Base-by-base conservation (phyloP, 768 basidiomycete genomes). In the Boletus tomentosulus region DNA sequence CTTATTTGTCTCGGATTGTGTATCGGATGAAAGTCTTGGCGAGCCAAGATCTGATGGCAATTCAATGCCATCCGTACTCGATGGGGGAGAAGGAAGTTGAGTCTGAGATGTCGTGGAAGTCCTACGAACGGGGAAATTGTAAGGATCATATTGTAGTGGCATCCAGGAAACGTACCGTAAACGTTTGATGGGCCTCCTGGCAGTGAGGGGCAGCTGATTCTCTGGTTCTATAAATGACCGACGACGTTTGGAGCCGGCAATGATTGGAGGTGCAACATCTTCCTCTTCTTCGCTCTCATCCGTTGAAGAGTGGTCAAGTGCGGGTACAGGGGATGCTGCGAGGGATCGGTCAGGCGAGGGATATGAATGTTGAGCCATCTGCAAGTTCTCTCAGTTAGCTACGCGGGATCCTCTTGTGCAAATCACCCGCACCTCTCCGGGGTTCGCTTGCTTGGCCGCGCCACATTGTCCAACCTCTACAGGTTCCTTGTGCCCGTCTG, bases 231-330 rank as follows among this genome's bases (percentile, higher is more conserved):
- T 16, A 6, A 46, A 55, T 13, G 46, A 55, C 5, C 49, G 28
- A 15, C 55, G 50, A 13, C 67, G 67, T 33, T 71, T 69, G 3
- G 55, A 56, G 10, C 68, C 61, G 1, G 54, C 59, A 16, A 65
- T 10, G 11, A 57, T 28, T 3, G 56, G 56, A 30, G 62, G 59
- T 15, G 28, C 16, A 9, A 53, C 41, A 45, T 56, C 52, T 1
- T 51, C 59, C 2, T 68, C 59, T 16, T 44, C 49, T 34, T 63
- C 59, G 6, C 56, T 62, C 43, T 58, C 61, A 22, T 57, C 54
- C 6, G 50, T 53, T 2, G 45, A 8, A 8, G 58, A 59, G 0
- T 47, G 35, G 3, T 33, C 55, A 19, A 60, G 57, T 16, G 44
- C 15, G 4, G 57, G 53, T 5, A 55, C 16, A 1, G 66, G 64